Base-by-base conservation (phyloP, 1,139 yeast genomes). In the Geotrichum fermentans region DNA sequence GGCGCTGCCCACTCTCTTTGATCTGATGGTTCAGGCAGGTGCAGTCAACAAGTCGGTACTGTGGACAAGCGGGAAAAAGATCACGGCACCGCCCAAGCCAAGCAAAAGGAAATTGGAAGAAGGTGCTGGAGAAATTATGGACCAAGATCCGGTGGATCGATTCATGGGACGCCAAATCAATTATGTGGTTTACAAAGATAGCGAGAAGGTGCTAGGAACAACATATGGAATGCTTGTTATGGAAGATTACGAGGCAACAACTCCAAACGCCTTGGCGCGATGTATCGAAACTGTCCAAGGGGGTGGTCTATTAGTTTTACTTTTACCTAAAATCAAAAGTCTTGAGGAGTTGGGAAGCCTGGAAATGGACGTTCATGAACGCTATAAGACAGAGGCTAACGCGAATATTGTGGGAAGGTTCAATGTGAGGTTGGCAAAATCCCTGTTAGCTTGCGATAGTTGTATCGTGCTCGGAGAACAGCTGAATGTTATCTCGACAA, bases 221-320 rank as follows among this genome's bases (percentile, higher is more conserved):
- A 92, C 98, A 0, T 92, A 88, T 63, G 98, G 98, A 52, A 92
- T 90, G 97, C 87, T 96, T 70, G 84, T 92, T 52, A 74, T 92
- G 58, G 98, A 92, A 69, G 98, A 92, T 67, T 92, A 92, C 61
- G 98, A 92, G 69, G 97, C 94, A 3, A 71, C 92, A 52, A 92
- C 98, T 7, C 98, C 98, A 22, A 92, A 92, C 66, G 76, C 92
- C 61, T 76, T 92, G 60, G 98, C 98, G 2, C 79, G 98, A 67
- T 92, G 98, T 3, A 83, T 92, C 50, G 98, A 92, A 69, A 92
- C 98, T 2, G 98, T 92, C 34, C 97, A 92, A 72, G 98, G 98
- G 62, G 98, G 98, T 60, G 98, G 98, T 51, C 72, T 92, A 43
- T 92, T 92, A 42, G 95, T 92, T 16, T 80, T 92, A 56, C 73